Evolutionary conservation across 2,329 filamentous ascomycete species (phyloP).

Genomic region (Cadophora malorum): DNA sequence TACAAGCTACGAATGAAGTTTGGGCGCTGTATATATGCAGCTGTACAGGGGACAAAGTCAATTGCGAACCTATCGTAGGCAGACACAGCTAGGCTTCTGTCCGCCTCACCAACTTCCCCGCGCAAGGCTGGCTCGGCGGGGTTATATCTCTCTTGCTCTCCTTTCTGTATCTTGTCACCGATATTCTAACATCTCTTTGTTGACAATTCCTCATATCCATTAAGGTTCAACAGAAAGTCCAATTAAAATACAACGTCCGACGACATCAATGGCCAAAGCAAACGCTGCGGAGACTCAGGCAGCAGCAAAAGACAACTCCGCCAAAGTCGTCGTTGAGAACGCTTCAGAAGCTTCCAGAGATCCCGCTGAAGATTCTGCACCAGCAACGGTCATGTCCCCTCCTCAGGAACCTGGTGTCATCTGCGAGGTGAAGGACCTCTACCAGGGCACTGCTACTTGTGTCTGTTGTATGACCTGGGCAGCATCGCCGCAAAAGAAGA

Average conservation of each 20-base stretch:
- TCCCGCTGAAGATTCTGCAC: neutral
- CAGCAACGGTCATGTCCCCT: constrained; percentile 1
- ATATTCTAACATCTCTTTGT: no score
- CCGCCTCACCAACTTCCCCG: neutral
- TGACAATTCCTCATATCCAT: no score
- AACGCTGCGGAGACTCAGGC: neutral
- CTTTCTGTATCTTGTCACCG: neutral
- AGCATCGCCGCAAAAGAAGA: constrained; percentile 23
- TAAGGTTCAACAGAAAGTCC: no score
- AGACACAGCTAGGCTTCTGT: neutral
- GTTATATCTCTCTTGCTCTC: neutral
- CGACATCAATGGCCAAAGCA: constrained; percentile 11
- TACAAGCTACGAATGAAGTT: neutral
- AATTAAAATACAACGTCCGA: no score
- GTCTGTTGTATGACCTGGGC: constrained; percentile 25
- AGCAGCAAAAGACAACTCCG: neutral
- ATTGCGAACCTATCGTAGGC: neutral
- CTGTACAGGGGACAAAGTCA: neutral
- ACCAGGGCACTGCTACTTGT: constrained; percentile 19
- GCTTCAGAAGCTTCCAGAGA: neutral
- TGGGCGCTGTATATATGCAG: neutral
- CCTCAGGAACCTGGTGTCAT: constrained; percentile 9
- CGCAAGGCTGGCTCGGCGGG: constrained; percentile 2
- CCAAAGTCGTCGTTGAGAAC: neutral
- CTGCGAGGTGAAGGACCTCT: constrained; percentile 23